Conservation (phyloP, 768 basidiomycete genomes). For the Nidularia pulvinata region DNA sequence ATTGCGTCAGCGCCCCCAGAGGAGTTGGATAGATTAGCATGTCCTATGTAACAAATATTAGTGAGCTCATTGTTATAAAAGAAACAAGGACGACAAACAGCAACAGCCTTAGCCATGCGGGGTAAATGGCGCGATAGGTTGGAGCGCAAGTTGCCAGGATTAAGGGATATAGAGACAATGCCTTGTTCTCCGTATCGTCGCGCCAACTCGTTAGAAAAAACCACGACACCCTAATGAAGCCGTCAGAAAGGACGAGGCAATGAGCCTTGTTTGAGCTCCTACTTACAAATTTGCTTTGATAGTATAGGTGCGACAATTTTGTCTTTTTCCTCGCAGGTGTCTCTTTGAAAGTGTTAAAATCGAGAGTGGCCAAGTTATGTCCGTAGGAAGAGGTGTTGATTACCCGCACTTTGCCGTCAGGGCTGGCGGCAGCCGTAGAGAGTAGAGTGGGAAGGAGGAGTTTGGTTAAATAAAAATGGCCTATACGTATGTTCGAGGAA, state of each 20-base stretch:
- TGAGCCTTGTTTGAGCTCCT: no score
- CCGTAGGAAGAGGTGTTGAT: background rate
- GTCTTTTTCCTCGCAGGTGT: background rate
- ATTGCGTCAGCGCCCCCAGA: constrained; percentile 45
- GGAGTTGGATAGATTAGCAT: constrained; percentile 20
- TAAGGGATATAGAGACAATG: background rate
- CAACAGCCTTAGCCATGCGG: background rate
- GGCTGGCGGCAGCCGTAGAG: background rate
- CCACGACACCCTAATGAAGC: background rate
- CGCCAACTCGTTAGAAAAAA: background rate
- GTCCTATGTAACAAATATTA: background rate
- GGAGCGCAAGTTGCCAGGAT: background rate
- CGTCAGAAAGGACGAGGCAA: no score
- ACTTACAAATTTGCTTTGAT: background rate
- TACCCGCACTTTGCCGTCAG: background rate
- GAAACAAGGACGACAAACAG: background rate
- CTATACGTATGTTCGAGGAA: background rate
- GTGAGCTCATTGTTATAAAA: background rate
- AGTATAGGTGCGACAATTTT: background rate
- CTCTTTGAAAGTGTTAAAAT: background rate
- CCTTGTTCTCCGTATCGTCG: background rate
- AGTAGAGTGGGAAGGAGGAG: background rate
- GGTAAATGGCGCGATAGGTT: background rate
- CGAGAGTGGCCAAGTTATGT: background rate
- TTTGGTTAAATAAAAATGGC: background rate